These are phyloP conservation scores for Ophiocordyceps camponoti-floridani DNA, from an alignment of 2,329 filamentous ascomycete genomes.

Conservation along the genomic window DNA sequence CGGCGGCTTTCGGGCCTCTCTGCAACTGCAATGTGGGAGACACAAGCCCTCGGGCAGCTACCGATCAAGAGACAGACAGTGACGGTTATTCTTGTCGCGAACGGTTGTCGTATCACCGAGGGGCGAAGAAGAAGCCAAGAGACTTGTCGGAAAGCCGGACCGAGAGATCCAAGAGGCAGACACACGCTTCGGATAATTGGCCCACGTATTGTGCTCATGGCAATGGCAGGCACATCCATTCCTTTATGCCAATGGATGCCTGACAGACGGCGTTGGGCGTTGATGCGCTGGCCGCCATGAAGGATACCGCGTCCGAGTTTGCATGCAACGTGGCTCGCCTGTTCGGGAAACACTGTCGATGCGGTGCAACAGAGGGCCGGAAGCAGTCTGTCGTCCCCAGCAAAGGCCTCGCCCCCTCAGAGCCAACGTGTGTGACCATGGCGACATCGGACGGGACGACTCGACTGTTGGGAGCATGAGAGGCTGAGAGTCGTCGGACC, in stretches of 20 bases:
- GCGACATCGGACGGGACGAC: not conserved
- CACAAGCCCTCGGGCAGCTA: not conserved
- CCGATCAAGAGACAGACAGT: not conserved
- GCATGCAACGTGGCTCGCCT: conserved; percentile 17
- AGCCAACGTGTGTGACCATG: not conserved
- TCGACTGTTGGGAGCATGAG: not conserved
- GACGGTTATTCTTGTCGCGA: not conserved
- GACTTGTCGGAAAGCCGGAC: not conserved
- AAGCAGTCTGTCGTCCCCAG: not conserved
- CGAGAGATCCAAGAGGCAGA: not conserved
- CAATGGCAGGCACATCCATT: not conserved
- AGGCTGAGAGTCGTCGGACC: not conserved
- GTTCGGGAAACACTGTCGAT: not conserved
- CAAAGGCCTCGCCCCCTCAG: not conserved
- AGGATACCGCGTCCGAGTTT: conserved; percentile 8
- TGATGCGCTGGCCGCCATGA: conserved; percentile 2
- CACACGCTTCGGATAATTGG: conserved; percentile 11
- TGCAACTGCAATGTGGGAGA: conserved; percentile 2
- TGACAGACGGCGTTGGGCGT: conserved; percentile 8
- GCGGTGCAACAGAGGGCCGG: not conserved
- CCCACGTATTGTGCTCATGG: conserved; percentile 10
- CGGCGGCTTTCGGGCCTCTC: conserved; percentile 5
- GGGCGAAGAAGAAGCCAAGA: not conserved
- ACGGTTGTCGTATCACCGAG: not conserved
- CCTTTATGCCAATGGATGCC: conserved; percentile 7